A percentile compares a stretch with the other conserved stretches of the same genome.
Conservation (phyloP, 169 alveolate species). For the Plasmodium vinckei region DNA sequence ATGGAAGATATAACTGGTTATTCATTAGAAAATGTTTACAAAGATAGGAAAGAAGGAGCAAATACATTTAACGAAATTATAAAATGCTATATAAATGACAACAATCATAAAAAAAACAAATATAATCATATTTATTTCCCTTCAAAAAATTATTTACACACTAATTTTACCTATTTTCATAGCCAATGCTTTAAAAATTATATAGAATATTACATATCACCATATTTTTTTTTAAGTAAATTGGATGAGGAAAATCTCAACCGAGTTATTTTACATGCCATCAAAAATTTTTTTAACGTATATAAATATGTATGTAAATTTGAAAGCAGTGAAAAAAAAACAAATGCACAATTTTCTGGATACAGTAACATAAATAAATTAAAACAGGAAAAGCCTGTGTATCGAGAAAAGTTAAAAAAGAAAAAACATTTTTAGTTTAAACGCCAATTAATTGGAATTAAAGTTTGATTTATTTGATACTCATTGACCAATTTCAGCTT, state of each 20-base stretch:
- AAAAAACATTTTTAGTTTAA: constrained; percentile 28
- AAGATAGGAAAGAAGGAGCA: constrained; percentile 14
- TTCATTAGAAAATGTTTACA: background rate
- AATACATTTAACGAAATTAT: constrained; percentile 41
- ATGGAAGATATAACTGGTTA: background rate
- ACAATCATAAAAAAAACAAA: constrained; percentile 16
- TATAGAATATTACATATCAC: constrained; percentile 47
- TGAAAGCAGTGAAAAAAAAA: background rate
- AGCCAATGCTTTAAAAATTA: constrained; percentile 68
- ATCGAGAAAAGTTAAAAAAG: background rate
- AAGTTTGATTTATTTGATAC: too few relatives aligned
- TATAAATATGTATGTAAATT: constrained; percentile 25
- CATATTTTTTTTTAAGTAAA: constrained; percentile 59
- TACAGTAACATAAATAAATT: background rate
- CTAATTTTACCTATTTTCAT: constrained; percentile 68
- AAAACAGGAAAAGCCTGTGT: background rate
- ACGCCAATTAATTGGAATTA: background rate
- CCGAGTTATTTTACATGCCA: constrained; percentile 30
- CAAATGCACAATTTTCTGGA: background rate
- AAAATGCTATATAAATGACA: constrained; percentile 38
- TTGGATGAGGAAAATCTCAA: constrained; percentile 55
- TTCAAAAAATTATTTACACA: constrained; percentile 48
- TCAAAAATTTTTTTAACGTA: constrained; percentile 32
- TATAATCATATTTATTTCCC: constrained; percentile 37
- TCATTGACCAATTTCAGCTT: too few relatives aligned